phyloP scores from a whole-genome alignment of 163 green algal genomes.

The Volvox carteri region DNA sequence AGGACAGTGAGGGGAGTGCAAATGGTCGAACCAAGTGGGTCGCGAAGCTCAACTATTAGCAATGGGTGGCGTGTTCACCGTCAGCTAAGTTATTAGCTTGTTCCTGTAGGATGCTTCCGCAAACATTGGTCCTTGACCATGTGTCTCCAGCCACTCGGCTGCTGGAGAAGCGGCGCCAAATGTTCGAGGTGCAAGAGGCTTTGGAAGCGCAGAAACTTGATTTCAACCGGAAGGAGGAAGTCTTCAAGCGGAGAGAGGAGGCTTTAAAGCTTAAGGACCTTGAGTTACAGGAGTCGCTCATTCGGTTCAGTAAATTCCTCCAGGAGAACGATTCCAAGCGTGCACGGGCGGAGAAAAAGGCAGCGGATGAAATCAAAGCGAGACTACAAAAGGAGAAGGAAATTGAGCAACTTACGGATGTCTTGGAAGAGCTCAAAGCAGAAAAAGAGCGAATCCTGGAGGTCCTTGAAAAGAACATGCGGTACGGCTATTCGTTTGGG shows the following conservation, averaged over 20 bases:
- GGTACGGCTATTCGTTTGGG: conserved; percentile 58
- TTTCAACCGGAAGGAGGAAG: conserved; percentile 90
- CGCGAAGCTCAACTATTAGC: background rate
- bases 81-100: background rate
- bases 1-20: conserved; percentile 13
- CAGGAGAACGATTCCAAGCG: conserved; percentile 92
- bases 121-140: conserved; percentile 86
- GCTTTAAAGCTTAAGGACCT: conserved; percentile 91
- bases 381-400: conserved; percentile 87
- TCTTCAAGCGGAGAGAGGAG: conserved; percentile 89
- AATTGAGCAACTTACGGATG: conserved; percentile 82
- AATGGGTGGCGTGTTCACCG: background rate
- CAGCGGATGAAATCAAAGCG: conserved; percentile 85
- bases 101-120: conserved; percentile 64
- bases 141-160: conserved; percentile 91
- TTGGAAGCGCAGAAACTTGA: conserved; percentile 91
- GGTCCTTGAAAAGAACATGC: conserved; percentile 86
- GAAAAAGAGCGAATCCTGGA: conserved; percentile 80
- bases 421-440: conserved; percentile 79
- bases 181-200: conserved; percentile 95
- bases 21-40: conserved; percentile 30
- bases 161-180: conserved; percentile 94
- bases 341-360: conserved; percentile 88
- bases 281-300: conserved; percentile 93
- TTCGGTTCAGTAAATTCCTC: conserved; percentile 94